Evolutionary conservation across 2,329 filamentous ascomycete species (phyloP), one percentile per base, ranked within the genome.

Genomic region (Colletotrichum tropicale): DNA sequence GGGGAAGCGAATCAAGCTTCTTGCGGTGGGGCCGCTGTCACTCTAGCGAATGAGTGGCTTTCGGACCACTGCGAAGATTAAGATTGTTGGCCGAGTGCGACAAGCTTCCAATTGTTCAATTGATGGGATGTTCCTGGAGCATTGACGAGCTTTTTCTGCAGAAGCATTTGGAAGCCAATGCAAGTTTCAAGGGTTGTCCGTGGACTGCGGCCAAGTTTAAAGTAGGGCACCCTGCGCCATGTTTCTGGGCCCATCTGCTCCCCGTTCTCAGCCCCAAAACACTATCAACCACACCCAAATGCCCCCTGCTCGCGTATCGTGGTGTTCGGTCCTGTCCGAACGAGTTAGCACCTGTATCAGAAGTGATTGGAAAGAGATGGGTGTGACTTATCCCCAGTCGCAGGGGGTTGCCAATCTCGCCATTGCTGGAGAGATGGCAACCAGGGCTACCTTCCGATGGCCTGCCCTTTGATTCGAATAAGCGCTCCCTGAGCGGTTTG

Each of bases 401-500:
- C 77, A 78, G 85, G 85, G 87, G 88, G 88, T 84, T 84, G 84
- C 83, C 85, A 52, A 84, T 85, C 86, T 81, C 84, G 84, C 87
- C 88, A 87, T 90, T 87, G 80, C 88, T 87, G 88, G 86, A 83
- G 84, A 82, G 84, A 86, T 82, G 83, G 84, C 87, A 87, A 84
- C 89, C 88, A 84, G 86, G 87, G 85, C 87, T 87, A 79, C 84
- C 84, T 81, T 79, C 75, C 75, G 62, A 70, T 71, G 85, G 86
- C 83, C 82, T 82, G 84, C 82, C 85, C 84, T 81, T 76, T 82
- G 24, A 34, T 72, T 75, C 76, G 56, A 77, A 76, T 26, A 21
- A 70, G 16, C 43, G 28, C 48, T 21, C 60, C 18, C 34, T 34
- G 21, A 36, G 58, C 36, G 32, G 55, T 26, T 30, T 32, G 32